Evolutionary conservation across 2,329 filamentous ascomycete genomes (phyloP).

Genomic region (Orbilia brochopaga): DNA sequence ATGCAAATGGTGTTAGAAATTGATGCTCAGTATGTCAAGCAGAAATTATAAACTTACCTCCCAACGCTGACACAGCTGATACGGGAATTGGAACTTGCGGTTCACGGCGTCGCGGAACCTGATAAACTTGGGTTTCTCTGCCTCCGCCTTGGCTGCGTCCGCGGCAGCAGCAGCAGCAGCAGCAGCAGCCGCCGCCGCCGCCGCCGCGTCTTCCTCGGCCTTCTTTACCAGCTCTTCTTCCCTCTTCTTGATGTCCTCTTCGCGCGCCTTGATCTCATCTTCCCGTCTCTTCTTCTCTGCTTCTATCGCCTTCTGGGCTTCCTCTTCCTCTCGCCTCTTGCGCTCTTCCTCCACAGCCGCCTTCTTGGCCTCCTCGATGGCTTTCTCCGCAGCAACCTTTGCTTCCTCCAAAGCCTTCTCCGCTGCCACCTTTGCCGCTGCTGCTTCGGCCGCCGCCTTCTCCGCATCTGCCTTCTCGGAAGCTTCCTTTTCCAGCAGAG

Average conservation of each 20-base stretch:
- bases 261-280: slow-evolving; percentile 35
- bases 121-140: slow-evolving; percentile 72
- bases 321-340: slow-evolving; percentile 5
- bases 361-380: slow-evolving; percentile 13
- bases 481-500: slow-evolving; percentile 33
- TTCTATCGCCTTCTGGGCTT: neutral
- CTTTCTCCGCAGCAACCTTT: slow-evolving; percentile 55
- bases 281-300: slow-evolving; percentile 19
- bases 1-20: slow-evolving; percentile 16
- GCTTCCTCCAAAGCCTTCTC: slow-evolving; percentile 40
- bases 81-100: slow-evolving; percentile 91
- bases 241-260: slow-evolving; percentile 49
- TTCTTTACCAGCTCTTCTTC: slow-evolving; percentile 48
- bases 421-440: slow-evolving; percentile 55
- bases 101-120: slow-evolving; percentile 91
- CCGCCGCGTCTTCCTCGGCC: slow-evolving; percentile 59
- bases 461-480: slow-evolving; percentile 41
- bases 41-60: slow-evolving; percentile 64
- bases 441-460: slow-evolving; percentile 41
- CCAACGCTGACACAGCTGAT: slow-evolving; percentile 83
- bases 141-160: slow-evolving; percentile 60
- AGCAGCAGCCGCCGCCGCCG: slow-evolving; percentile 51
- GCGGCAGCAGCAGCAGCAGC: slow-evolving; percentile 50
- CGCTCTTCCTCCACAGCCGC: slow-evolving; percentile 13
- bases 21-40: neutral